Percentiles rank a stretch among this genome's conserved stretches.
Evolutionary conservation across 1,139 yeast species (phyloP).

Genomic region (Pneumocystis oryctolagi): DNA sequence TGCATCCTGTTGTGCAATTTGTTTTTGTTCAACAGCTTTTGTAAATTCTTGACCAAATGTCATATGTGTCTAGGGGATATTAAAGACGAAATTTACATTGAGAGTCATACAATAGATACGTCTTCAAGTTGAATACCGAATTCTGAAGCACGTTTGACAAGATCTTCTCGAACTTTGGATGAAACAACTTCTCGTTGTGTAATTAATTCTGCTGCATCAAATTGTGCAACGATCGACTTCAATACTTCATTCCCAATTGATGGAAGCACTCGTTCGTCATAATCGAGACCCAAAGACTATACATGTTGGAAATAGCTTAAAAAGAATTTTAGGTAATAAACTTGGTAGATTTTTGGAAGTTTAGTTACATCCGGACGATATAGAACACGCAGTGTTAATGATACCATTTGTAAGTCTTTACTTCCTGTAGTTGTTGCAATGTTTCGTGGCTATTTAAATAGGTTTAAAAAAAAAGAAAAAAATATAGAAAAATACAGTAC

Average conservation of each 20-base stretch:
- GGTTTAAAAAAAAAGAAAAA: not conserved
- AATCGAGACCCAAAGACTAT: slow-evolving; percentile 62
- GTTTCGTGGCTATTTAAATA: slow-evolving; percentile 47
- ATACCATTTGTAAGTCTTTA: slow-evolving; percentile 90
- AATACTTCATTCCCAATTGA: slow-evolving; percentile 94
- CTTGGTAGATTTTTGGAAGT: slow-evolving; percentile 74
- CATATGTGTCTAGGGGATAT: slow-evolving; percentile 52
- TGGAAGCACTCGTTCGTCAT: slow-evolving; percentile 93
- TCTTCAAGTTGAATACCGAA: slow-evolving; percentile 88
- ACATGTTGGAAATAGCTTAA: not conserved
- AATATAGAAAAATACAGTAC: slow-evolving; percentile 4
- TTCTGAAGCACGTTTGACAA: slow-evolving; percentile 70
- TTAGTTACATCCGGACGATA: slow-evolving; percentile 82
- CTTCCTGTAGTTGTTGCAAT: slow-evolving; percentile 94
- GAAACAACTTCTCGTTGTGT: slow-evolving; percentile 95
- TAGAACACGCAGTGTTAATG: slow-evolving; percentile 79
- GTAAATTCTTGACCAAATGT: slow-evolving; percentile 95
- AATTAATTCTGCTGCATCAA: slow-evolving; percentile 93
- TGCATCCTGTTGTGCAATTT: slow-evolving; percentile 98
- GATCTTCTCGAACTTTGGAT: slow-evolving; percentile 74
- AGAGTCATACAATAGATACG: slow-evolving; percentile 47
- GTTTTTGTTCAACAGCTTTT: slow-evolving; percentile 96
- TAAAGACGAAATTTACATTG: not conserved
- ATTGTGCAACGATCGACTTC: slow-evolving; percentile 91
- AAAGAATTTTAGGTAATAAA: not conserved